Conservation (phyloP, 495 filamentous ascomycete genomes). For the Xylaria nigripes region DNA sequence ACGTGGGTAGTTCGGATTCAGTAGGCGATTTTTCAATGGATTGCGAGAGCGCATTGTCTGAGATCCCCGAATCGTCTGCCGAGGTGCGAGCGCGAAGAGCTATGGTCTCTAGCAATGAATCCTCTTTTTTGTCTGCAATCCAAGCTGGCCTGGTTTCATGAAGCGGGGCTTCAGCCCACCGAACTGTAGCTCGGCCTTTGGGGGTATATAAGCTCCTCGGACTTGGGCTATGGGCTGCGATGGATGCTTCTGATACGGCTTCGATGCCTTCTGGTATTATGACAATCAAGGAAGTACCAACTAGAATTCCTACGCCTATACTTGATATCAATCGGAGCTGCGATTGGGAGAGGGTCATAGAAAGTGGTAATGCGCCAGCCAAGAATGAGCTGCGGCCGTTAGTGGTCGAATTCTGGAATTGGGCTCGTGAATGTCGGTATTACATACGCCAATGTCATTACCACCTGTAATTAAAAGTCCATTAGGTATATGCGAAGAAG, state of each 20-base stretch:
- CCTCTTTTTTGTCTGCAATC: neutral
- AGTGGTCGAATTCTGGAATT: slow-evolving; percentile 13
- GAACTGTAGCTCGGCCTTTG: slow-evolving; percentile 12
- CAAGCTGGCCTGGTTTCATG: neutral
- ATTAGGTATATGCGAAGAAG: neutral
- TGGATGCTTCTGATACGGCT: slow-evolving; percentile 64
- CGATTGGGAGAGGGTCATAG: slow-evolving; percentile 79
- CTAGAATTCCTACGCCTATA: slow-evolving; percentile 87
- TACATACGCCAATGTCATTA: slow-evolving; percentile 91
- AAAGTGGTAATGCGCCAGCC: slow-evolving; percentile 85
- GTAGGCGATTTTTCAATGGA: slow-evolving; percentile 6
- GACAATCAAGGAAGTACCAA: slow-evolving; percentile 90
- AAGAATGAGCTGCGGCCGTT: slow-evolving; percentile 70
- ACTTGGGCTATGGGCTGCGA: slow-evolving; percentile 34
- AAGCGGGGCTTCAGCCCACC: slow-evolving; percentile 16
- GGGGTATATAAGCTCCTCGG: slow-evolving; percentile 18
- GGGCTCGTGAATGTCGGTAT: slow-evolving; percentile 4
- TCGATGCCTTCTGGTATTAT: slow-evolving; percentile 97
- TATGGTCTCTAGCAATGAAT: neutral
- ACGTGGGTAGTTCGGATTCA: slow-evolving; percentile 40
- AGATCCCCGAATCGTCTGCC: slow-evolving; percentile 12
- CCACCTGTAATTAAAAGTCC: slow-evolving; percentile 35
- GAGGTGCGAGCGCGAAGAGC: slow-evolving; percentile 7
- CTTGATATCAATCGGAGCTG: slow-evolving; percentile 85
- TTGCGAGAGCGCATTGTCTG: slow-evolving; percentile 9